Conservation (phyloP, 306 rosid genomes). For the Begonia peltatifolia region DNA sequence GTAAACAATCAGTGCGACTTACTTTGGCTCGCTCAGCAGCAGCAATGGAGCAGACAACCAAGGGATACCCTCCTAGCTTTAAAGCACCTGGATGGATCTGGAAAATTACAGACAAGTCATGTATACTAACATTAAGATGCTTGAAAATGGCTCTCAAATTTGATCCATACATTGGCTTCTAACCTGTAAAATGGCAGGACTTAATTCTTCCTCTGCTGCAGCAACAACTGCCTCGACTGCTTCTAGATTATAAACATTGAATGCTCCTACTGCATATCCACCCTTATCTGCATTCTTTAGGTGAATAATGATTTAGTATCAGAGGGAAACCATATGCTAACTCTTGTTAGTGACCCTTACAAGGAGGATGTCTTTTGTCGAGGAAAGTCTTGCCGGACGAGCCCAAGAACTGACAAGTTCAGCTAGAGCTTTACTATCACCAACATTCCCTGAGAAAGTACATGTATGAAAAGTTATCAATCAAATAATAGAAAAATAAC, state of each 20-base stretch:
- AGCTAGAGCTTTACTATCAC: conserved; percentile 65
- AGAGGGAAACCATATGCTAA: conserved; percentile 8
- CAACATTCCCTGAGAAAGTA: conserved; percentile 65
- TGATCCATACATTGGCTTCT: conserved; percentile 4
- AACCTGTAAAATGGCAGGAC: conserved; percentile 97
- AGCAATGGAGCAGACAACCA: conserved; percentile 77
- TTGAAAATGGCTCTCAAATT: not conserved
- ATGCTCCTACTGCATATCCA: conserved; percentile 97
- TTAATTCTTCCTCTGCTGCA: conserved; percentile 83
- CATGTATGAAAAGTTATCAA: not conserved
- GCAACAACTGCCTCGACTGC: conserved; percentile 85
- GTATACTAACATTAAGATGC: not conserved
- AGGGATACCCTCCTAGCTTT: conserved; percentile 75
- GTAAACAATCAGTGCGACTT: conserved; percentile 13
- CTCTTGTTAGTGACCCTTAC: conserved; percentile 25
- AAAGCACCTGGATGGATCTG: conserved; percentile 95
- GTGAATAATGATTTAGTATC: conserved; percentile 8
- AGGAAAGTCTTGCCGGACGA: conserved; percentile 40
- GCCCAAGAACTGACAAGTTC: conserved; percentile 78
- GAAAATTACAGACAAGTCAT: conserved; percentile 13
- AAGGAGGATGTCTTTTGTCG: conserved; percentile 75
- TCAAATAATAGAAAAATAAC: conserved; percentile 2
- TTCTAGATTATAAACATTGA: conserved; percentile 90
- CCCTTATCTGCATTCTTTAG: conserved; percentile 70
- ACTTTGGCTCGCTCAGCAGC: conserved; percentile 88